Base-by-base conservation (phyloP, 495 filamentous ascomycete species). In the Elaphomyces granulatus region DNA sequence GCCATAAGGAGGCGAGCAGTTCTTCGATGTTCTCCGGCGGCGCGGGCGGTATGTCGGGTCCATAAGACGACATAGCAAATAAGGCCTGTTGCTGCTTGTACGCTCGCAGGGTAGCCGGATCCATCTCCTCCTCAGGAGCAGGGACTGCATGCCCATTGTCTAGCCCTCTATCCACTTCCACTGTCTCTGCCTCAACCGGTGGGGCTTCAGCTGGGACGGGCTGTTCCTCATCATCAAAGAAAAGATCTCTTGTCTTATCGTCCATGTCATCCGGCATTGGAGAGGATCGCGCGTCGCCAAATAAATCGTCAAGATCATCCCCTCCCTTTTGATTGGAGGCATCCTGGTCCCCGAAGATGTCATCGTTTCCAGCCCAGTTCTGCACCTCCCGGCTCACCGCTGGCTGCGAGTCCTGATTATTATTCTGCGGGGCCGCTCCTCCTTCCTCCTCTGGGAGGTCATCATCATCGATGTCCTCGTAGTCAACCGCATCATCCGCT, bases 401-500 rank as follows among this genome's bases (percentile, higher is more conserved):
- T 17, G 38, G 17, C 8, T 47, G 41, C 34, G 44, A 37, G 28
- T 47, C 49, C 37, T 52, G 45, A 33, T 30, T 59, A 23, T 53
- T 51, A 32, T 60, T 58, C 35, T 53, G 65, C 47, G 63, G 65
- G 26, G 28, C 40, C 4, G 42, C 33, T 6, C 46, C 55, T 32
- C 71, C 72, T 40, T 79, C 76, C 45, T 83, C 79, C 6, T 81
- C 77, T 4, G 77, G 70, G 21, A 82, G 61, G 43, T 83, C 79
- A 51, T 81, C 75, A 44, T 83, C 79, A 20, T 71, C 69, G 32
- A 94, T 80, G 55, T 94, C 87, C 53, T 83, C 87, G 48, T 77
- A 99, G 59, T 99, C 90, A 14, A 80, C 54, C 12, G 82, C 82
- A 61, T 87, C 79, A 28, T 80, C 80, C 7, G 78, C 82, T 52